Base-by-base conservation (phyloP, 2,329 filamentous ascomycete genomes). In the Mycosphaerella sp. region DNA sequence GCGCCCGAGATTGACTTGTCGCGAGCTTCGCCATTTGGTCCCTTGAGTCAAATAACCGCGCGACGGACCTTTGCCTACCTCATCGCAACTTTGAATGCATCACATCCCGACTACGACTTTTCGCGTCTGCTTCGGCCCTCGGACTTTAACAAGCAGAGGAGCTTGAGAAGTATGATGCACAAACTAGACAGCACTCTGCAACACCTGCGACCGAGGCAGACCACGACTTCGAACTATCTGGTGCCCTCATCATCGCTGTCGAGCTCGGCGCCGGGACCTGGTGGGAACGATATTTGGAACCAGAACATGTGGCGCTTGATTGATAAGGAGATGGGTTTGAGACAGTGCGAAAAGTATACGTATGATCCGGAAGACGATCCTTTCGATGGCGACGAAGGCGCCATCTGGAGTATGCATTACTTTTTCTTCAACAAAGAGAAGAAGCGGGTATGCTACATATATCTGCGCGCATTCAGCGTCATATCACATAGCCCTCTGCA, bases 81-180 rank as follows among this genome's bases (percentile, higher is more conserved):
- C 48, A 97, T 98, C 63, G 93, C 93, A 38, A 97, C 92, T 0
- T 78, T 98, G 36, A 98, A 98, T 68, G 93, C 93, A 4, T 95
- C 89, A 55, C 92, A 98, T 73, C 84, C 88, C 1, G 89, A 98
- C 72, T 97, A 98, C 71, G 93, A 98, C 72, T 98, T 98, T 73
- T 95, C 90, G 2, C 87, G 95, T 67, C 85, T 93, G 34, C 77
- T 97, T 55, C 85, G 91, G 38, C 91, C 93, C 0, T 81, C 85
- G 36, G 93, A 98, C 70, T 98, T 98, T 71, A 86, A 85, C 63
- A 85, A 87, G 59, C 91, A 96, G 75, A 80, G 85, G 55, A 88
- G 84, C 63, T 71, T 95, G 59, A 83, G 87, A 58, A 80, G 81
- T 21, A 88, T 95, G 55, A 95, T 95, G 81, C 86, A 86, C 65